A percentile compares a stretch with the other conserved stretches of the same genome.
Evolutionary conservation across 768 basidiomycete species (phyloP).

Genomic region (Boletus reticuloceps): DNA sequence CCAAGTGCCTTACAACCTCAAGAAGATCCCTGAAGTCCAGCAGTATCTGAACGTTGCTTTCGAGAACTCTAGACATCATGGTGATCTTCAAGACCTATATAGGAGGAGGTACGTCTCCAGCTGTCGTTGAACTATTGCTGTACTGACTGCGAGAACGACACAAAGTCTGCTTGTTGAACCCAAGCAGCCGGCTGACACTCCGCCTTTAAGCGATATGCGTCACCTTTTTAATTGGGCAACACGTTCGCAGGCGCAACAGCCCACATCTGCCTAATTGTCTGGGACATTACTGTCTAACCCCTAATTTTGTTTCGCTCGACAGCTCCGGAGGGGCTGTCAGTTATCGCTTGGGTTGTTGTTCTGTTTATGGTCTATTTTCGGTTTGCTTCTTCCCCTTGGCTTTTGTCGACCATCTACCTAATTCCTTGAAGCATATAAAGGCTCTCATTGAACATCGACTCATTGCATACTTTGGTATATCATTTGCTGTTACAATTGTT

Average conservation of each 20-base stretch:
- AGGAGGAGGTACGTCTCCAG: slow-evolving; percentile 63
- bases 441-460: slow-evolving; percentile 20
- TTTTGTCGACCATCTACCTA: slow-evolving; percentile 26
- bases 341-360: slow-evolving; percentile 17
- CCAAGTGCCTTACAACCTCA: slow-evolving; percentile 82
- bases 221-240: slow-evolving; percentile 80
- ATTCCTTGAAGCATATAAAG: slow-evolving; percentile 19
- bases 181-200: slow-evolving; percentile 70
- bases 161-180: slow-evolving; percentile 79
- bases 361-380: slow-evolving; percentile 30
- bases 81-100: slow-evolving; percentile 84
- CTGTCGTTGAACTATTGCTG: background rate
- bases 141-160: background rate
- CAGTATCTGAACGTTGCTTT: slow-evolving; percentile 72
- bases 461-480: slow-evolving; percentile 28
- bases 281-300: slow-evolving; percentile 18
- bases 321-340: slow-evolving; percentile 6
- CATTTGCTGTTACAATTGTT: slow-evolving; percentile 28
- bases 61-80: slow-evolving; percentile 69
- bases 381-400: slow-evolving; percentile 17
- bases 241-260: slow-evolving; percentile 46
- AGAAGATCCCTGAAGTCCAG: slow-evolving; percentile 88
- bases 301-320: slow-evolving; percentile 1
- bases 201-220: slow-evolving; percentile 65
- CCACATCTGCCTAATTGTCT: slow-evolving; percentile 33